Evolutionary conservation across 2,329 filamentous ascomycete species (phyloP).

Genomic region (Hypoxylon sp.): DNA sequence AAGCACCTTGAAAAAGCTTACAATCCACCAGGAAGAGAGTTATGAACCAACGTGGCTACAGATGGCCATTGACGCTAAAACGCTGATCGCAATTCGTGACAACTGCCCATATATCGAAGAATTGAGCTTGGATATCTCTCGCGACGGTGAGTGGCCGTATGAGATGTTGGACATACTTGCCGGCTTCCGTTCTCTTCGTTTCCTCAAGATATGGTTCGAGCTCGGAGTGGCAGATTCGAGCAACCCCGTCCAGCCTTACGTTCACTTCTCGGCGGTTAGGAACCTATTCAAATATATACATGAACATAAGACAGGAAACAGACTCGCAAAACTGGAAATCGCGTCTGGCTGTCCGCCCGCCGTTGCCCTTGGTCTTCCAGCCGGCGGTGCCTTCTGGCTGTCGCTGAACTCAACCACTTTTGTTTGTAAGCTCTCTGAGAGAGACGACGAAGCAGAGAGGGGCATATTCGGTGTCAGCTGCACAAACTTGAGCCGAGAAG

Average conservation of each 20-base stretch:
- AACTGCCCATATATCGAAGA: conserved; percentile 26
- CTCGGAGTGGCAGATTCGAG: conserved; percentile 1
- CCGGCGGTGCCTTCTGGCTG: not conserved
- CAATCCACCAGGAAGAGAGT: conserved; percentile 14
- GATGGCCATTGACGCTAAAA: conserved; percentile 7
- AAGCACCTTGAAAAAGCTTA: conserved; percentile 9
- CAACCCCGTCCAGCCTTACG: conserved; percentile 14
- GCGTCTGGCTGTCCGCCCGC: conserved; percentile 14
- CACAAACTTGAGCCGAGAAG: not conserved
- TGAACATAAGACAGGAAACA: not conserved
- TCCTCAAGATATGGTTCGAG: conserved; percentile 29
- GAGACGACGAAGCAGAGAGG: conserved; percentile 57
- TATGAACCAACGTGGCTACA: not conserved
- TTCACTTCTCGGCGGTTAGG: conserved; percentile 15
- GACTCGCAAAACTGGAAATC: not conserved
- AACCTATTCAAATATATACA: conserved; percentile 13
- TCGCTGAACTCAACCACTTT: conserved; percentile 18
- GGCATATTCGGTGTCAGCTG: conserved; percentile 45
- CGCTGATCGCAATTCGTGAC: conserved; percentile 15
- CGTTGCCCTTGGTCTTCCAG: not conserved
- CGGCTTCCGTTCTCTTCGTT: conserved; percentile 21
- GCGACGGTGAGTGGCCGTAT: conserved; percentile 25
- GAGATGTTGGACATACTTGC: conserved; percentile 17
- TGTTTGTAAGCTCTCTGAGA: conserved; percentile 15
- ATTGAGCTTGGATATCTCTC: conserved; percentile 18